phyloP scores from a whole-genome alignment of 2,329 filamentous ascomycete genomes.

The Beauveria bassiana region DNA sequence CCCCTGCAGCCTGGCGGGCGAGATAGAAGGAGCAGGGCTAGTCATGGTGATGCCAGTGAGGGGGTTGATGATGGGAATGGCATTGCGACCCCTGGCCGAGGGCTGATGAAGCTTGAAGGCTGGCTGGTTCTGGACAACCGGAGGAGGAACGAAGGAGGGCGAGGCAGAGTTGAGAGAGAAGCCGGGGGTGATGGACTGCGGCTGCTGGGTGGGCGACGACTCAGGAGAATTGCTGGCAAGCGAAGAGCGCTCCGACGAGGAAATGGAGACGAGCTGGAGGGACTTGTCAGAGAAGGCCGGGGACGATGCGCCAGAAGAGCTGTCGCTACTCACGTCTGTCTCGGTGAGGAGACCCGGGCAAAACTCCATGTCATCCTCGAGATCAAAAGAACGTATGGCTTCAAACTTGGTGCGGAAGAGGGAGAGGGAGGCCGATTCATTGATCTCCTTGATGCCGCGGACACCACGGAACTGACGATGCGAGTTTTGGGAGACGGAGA shows the following conservation, averaged over 20 bases:
- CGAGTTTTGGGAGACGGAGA: constrained; percentile 71
- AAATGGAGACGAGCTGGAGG: constrained; percentile 76
- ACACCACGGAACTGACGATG: constrained; percentile 83
- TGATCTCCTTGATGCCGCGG: constrained; percentile 77
- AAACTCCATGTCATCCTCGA: constrained; percentile 94
- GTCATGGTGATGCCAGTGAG: constrained; percentile 81
- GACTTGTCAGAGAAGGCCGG: constrained; percentile 26
- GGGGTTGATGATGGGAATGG: constrained; percentile 96
- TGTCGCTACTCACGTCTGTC: constrained; percentile 65
- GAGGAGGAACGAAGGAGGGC: constrained; percentile 57
- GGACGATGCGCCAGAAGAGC: constrained; percentile 12
- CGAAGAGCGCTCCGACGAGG: constrained; percentile 92
- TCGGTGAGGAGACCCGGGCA: constrained; percentile 89
- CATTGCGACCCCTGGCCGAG: constrained; percentile 80
- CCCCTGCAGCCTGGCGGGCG: constrained; percentile 54
- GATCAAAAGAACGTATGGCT: constrained; percentile 84
- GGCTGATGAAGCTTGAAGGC: constrained; percentile 85
- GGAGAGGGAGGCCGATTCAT: constrained; percentile 66
- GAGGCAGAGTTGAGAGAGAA: constrained; percentile 66
- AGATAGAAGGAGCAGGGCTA: constrained; percentile 72
- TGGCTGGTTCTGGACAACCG: constrained; percentile 54
- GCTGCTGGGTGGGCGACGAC: constrained; percentile 83
- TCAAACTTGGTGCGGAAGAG: constrained; percentile 85
- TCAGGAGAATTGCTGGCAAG: constrained; percentile 91
- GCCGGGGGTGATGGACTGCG: constrained; percentile 67